phyloP scores from a whole-genome alignment of 352 stramenopile genomes.

The Globisporangium sylvaticum region DNA sequence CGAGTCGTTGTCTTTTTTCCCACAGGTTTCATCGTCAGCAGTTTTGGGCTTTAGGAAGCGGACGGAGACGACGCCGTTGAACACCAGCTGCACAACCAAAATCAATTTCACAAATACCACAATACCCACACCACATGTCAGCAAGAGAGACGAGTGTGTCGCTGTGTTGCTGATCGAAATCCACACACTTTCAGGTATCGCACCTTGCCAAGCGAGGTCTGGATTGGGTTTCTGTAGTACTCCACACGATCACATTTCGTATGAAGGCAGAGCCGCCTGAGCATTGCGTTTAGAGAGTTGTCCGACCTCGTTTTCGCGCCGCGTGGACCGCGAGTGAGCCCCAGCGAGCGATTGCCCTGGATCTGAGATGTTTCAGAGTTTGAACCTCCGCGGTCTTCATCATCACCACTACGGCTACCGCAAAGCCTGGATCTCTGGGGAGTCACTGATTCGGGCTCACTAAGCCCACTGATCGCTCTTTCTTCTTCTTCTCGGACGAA shows the following conservation, averaged over 20 bases:
- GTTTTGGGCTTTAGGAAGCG: not conserved
- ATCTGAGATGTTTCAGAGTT: not conserved
- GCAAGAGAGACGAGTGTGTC: too few species aligned
- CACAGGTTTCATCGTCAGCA: not conserved
- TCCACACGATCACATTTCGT: not conserved
- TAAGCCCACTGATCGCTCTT: too few species aligned
- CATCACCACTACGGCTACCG: not conserved
- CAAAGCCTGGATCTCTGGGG: not conserved
- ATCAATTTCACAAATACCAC: not conserved
- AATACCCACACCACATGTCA: not conserved
- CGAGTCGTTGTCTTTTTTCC: not conserved
- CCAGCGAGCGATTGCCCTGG: not conserved
- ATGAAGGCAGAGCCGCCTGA: not conserved
- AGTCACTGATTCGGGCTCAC: not conserved
- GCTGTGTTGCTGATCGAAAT: too few species aligned
- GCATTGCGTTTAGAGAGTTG: not conserved
- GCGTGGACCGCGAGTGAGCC: not conserved
- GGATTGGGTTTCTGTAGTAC: constrained; percentile 15
- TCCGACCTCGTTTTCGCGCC: not conserved
- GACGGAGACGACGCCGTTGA: constrained; percentile 24
- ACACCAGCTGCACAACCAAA: constrained; percentile 26
- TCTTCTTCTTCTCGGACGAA: constrained; percentile 1
- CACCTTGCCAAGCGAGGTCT: constrained; percentile 49
- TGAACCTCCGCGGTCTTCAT: too few species aligned
- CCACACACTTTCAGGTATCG: too few species aligned